Base-by-base conservation (phyloP, 2,329 filamentous ascomycete species). In the Ophiocordyceps polyrhachis-furcata region DNA sequence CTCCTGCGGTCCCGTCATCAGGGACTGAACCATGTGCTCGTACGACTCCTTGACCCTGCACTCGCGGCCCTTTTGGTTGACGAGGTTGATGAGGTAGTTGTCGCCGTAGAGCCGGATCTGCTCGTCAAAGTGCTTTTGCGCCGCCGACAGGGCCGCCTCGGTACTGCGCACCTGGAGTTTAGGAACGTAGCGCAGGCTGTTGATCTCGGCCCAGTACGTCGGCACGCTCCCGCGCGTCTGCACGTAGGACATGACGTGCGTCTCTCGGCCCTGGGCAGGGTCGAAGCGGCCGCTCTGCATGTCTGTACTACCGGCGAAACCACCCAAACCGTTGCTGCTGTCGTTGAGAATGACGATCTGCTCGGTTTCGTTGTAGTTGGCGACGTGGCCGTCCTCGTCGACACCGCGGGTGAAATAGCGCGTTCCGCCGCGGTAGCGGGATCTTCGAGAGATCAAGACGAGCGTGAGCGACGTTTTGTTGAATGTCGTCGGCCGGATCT, bases 281-380 rank as follows among this genome's bases (percentile, higher is more conserved):
- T 73, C 71, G 38, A 74, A 66, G 57, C 81, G 81, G 49, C 79
- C 81, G 57, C 83, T 87, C 55, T 83, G 76, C 67, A 83, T 82
- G 19, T 82, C 78, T 47, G 74, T 71, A 53, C 81, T 82, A 44
- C 84, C 83, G 43, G 81, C 81, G 61, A 84, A 94, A 7, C 87
- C 88, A 38, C 83, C 79, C 40, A 91, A 65, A 1, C 82, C 81
- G 46, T 77, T 77, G 42, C 74, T 71, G 45, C 67, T 73, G 62
- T 96, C 91, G 55, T 96, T 96, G 52, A 96, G 64, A 35, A 98
- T 77, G 48, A 94, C 72, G 31, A 91, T 71, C 59, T 98, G 91
- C 59, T 98, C 91, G 0, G 91, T 96, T 69, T 98, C 91, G 58
- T 98, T 98, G 71, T 89, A 98, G 61, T 98, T 98, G 51, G 91